Evolutionary conservation across 2,329 filamentous ascomycete species (phyloP).

Genomic region (Xylariomycetidae sp.): DNA sequence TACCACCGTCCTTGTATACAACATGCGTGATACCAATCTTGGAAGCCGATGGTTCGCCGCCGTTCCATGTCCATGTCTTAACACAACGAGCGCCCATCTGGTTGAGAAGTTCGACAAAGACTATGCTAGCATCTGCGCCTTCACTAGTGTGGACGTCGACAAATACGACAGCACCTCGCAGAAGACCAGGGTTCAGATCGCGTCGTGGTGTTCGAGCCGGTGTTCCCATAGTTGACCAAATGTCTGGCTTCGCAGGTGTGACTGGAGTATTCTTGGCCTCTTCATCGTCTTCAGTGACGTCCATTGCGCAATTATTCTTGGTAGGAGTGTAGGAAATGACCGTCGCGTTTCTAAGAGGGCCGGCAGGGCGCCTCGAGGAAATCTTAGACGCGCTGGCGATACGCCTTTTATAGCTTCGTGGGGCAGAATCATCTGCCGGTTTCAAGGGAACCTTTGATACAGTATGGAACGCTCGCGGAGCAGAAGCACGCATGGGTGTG

Average conservation of each 20-base stretch:
- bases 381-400: constrained; percentile 47
- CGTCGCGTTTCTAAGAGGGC: constrained; percentile 43
- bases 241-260: constrained; percentile 45
- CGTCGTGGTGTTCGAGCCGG: constrained; percentile 52
- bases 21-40: constrained; percentile 81
- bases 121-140: constrained; percentile 73
- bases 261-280: constrained; percentile 24
- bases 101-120: constrained; percentile 73
- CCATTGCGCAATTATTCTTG: constrained; percentile 33
- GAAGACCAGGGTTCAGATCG: constrained; percentile 47
- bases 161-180: constrained; percentile 71
- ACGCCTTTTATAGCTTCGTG: constrained; percentile 43
- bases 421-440: constrained; percentile 55
- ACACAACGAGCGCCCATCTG: constrained; percentile 80
- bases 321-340: constrained; percentile 52
- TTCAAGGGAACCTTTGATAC: constrained; percentile 75
- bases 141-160: constrained; percentile 82
- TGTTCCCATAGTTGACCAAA: constrained; percentile 52
- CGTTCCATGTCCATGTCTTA: constrained; percentile 70
- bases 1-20: constrained; percentile 82
- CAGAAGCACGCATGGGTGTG: constrained; percentile 49
- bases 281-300: constrained; percentile 17
- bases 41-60: constrained; percentile 31
- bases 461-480: constrained; percentile 61
- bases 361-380: constrained; percentile 37